Base-by-base conservation (phyloP, 345 rosid species). In the Hibiscus tridactylites region DNA sequence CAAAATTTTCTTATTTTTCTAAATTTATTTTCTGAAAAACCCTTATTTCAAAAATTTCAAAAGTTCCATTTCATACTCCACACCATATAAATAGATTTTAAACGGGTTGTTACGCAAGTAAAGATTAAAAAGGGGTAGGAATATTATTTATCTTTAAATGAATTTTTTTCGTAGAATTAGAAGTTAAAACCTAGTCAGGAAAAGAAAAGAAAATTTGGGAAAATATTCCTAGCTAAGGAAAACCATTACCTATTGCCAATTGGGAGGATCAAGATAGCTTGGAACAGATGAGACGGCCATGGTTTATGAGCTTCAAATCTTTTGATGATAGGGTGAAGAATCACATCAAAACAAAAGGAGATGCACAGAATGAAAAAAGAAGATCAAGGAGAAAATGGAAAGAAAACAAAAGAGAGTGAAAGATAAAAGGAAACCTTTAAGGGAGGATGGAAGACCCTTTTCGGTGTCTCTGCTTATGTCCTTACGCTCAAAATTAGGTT, bases 251-350 rank as follows among this genome's bases (percentile, higher is more conserved):
- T 83, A 84, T 9, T 75, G 88, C 89, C 91, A 87, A 79, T 78
- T 82, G 78, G 86, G 84, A 69, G 86, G 88, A 86, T 86, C 92
- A 71, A 83, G 78, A 79, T 85, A 86, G 78, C 80, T 67, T 53
- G 89, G 88, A 84, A 79, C 37, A 49, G 93, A 86, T 64, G 89
- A 74, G 80, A 85, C 86, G 77, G 76, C 86, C 92, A 88, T 88
- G 78, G 80, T 70, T 50, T 10, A 31, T 33, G 8, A 61, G 64
- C 60, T 60, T 71, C 77, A 78, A 82, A 19, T 79, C 80, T 82
- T 39, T 63, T 59, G 53, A 69, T 61, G 75, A 76, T 73, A 76
- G 76, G 87, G 81, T 79, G 85, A 84, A 85, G 88, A 83, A 87
- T 87, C 87, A 87, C 83, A 82, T 83, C 85, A 83, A 83, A 74